These are phyloP conservation scores for Paraglomus brasilianum DNA, from an alignment of 192 early-diverging fungal species.

Conservation along the genomic window DNA sequence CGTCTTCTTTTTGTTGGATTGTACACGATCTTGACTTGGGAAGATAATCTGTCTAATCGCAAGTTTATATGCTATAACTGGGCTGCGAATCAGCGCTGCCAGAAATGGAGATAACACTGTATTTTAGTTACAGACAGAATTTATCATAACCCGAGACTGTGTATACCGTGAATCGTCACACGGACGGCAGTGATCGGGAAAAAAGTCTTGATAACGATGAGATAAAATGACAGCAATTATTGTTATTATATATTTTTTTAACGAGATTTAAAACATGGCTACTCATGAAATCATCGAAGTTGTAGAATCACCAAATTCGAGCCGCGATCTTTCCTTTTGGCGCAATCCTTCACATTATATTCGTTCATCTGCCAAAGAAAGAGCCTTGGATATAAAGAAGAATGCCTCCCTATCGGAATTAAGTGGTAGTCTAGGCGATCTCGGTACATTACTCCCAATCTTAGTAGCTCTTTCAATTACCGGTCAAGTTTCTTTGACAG, in stretches of 20 bases:
- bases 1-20: no score
- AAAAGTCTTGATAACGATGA: no score
- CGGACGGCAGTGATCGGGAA: no score
- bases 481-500: conserved; percentile 71
- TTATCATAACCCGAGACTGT: no score
- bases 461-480: conserved; percentile 74
- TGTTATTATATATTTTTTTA: no score
- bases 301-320: conserved; percentile 2
- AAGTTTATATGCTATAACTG: no score
- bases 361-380: conserved; percentile 17
- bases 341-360: conserved; percentile 9
- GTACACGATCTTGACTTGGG: no score
- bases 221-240: not conserved
- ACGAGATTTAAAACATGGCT: conserved; percentile 10
- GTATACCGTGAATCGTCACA: no score
- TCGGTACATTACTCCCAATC: conserved; percentile 86
- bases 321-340: conserved; percentile 1
- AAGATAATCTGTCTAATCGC: no score
- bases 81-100: no score
- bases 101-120: no score
- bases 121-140: no score
- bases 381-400: conserved; percentile 10
- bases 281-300: conserved; percentile 23
- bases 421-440: conserved; percentile 69
- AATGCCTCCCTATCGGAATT: conserved; percentile 42